Percentiles rank a stretch among this genome's conserved stretches.
Conservation (phyloP, 2,329 filamentous ascomycete genomes). For the Epichloe glyceriae region DNA sequence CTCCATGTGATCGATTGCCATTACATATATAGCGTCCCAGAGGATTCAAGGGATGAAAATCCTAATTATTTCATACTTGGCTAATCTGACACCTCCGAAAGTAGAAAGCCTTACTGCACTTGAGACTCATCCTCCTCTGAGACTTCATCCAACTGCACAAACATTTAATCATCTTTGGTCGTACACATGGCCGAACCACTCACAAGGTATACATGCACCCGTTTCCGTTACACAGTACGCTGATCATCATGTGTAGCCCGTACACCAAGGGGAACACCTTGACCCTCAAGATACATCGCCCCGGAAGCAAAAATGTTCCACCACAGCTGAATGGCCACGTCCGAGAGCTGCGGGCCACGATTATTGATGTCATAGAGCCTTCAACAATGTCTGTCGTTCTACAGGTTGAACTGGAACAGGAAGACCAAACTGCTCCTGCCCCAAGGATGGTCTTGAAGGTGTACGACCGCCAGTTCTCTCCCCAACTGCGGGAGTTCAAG, state of each 20-base stretch:
- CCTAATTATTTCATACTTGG: neutral
- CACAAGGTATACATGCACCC: neutral
- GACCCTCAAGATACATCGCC: neutral
- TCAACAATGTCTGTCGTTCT: neutral
- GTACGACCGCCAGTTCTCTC: neutral
- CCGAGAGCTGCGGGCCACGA: neutral
- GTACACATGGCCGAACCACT: neutral
- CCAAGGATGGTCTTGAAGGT: neutral
- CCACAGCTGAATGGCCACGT: neutral
- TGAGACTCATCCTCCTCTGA: neutral
- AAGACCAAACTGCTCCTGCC: neutral
- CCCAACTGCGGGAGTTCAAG: neutral
- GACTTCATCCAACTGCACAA: neutral
- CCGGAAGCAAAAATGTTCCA: neutral
- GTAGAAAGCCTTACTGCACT: neutral
- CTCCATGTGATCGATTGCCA: no score
- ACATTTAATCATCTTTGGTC: neutral
- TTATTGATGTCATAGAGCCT: neutral
- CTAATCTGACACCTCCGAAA: neutral
- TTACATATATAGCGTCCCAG: no score
- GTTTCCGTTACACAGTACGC: neutral
- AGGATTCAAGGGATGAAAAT: no score
- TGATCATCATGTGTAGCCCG: neutral
- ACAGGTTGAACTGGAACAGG: neutral
- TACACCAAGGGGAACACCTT: neutral